A percentile compares a stretch with the other conserved stretches of the same genome.
Conservation (phyloP, 371 early-diverging fungal genomes). For the Coemansia sp. region DNA sequence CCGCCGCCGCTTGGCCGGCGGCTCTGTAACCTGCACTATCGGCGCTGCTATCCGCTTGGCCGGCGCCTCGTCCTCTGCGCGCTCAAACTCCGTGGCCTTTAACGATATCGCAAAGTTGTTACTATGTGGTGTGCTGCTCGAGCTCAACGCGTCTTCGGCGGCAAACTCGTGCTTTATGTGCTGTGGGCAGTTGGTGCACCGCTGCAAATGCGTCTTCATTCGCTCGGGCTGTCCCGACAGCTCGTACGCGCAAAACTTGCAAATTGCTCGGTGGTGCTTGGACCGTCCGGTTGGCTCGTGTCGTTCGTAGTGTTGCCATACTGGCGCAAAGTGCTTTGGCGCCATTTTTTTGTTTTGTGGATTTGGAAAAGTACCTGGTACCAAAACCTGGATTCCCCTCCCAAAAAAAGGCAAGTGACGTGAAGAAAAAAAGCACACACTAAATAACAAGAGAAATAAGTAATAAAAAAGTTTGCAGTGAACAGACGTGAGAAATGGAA, state of each 20-base stretch:
- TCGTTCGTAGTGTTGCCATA: slow-evolving; percentile 53
- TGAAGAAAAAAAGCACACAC: slow-evolving; percentile 1
- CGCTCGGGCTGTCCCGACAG: slow-evolving; percentile 52
- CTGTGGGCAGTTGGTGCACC: slow-evolving; percentile 34
- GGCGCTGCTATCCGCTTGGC: background rate
- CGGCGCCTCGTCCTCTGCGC: slow-evolving; percentile 13
- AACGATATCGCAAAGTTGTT: slow-evolving; percentile 26
- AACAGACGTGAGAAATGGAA: background rate
- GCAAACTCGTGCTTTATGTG: slow-evolving; percentile 38
- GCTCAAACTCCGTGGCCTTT: slow-evolving; percentile 20
- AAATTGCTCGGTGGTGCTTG: slow-evolving; percentile 51
- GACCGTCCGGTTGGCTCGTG: slow-evolving; percentile 52
- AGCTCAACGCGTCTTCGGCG: slow-evolving; percentile 12
- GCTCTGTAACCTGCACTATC: background rate
- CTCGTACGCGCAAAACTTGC: slow-evolving; percentile 51
- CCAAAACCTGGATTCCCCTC: background rate
- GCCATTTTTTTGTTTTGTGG: slow-evolving; percentile 30
- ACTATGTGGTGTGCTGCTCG: background rate
- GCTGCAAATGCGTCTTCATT: slow-evolving; percentile 50
- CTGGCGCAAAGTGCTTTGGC: slow-evolving; percentile 53
- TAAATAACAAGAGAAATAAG: background rate
- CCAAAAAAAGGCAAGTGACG: background rate
- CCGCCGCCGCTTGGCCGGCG: slow-evolving; percentile 28
- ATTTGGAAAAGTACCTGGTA: background rate
- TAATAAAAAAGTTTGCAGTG: background rate